A percentile compares a stretch with the other conserved stretches of the same genome.
Conservation (phyloP, 1,284 basidiomycete species). For the Leccinum griseonigrum region DNA sequence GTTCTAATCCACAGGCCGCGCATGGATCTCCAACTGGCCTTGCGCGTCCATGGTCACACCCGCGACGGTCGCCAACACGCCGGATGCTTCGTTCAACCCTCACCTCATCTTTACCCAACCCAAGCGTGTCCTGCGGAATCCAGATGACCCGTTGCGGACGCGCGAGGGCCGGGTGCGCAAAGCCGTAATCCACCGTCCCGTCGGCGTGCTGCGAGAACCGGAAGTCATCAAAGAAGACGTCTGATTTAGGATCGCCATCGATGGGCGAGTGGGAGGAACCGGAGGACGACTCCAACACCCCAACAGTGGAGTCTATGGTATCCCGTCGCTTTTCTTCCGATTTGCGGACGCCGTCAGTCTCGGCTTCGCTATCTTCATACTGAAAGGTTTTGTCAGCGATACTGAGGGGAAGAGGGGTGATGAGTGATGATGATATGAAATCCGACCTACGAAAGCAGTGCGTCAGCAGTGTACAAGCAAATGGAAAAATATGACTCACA, state of each 20-base stretch:
- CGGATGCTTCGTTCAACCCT: slow-evolving; percentile 50
- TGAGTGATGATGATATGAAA: slow-evolving; percentile 65
- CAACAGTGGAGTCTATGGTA: slow-evolving; percentile 10
- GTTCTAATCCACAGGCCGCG: slow-evolving; percentile 39
- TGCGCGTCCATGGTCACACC: slow-evolving; percentile 65
- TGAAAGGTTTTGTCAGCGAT: slow-evolving; percentile 70
- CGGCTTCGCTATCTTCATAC: slow-evolving; percentile 24
- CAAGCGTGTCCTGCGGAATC: slow-evolving; percentile 71
- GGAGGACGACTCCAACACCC: slow-evolving; percentile 4
- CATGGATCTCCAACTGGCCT: slow-evolving; percentile 62
- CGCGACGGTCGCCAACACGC: slow-evolving; percentile 54
- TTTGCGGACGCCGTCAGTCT: slow-evolving; percentile 19
- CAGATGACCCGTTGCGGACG: slow-evolving; percentile 76
- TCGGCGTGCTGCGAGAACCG: slow-evolving; percentile 19
- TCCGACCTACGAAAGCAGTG: slow-evolving; percentile 44
- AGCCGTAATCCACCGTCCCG: slow-evolving; percentile 48
- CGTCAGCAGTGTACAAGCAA: slow-evolving; percentile 3
- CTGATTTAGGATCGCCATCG: slow-evolving; percentile 3
- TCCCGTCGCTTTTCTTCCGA: slow-evolving; percentile 16
- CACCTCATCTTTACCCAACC: slow-evolving; percentile 62
- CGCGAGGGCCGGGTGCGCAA: slow-evolving; percentile 80
- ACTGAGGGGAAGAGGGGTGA: slow-evolving; percentile 69
- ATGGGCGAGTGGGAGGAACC: slow-evolving; percentile 8
- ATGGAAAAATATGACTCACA: slow-evolving; percentile 40
- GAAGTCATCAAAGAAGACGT: slow-evolving; percentile 22